phyloP scores from a whole-genome alignment of 2,329 filamentous ascomycete genomes.

The Colletotrichum sp. region DNA sequence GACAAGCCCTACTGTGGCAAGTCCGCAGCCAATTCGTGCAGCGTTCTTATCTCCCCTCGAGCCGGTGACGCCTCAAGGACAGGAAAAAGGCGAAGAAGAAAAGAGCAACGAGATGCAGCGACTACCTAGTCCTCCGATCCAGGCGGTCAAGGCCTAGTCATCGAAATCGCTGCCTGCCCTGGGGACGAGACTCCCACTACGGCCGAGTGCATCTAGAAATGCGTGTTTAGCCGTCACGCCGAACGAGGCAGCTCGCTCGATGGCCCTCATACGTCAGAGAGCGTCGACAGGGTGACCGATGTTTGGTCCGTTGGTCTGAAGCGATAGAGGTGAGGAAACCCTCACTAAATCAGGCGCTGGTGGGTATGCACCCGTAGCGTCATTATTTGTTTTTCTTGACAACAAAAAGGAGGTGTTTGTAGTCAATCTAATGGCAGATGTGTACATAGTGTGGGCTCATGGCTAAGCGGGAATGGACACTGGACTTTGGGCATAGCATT shows the following conservation, averaged over 20 bases:
- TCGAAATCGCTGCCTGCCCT: neutral
- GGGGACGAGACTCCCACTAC: neutral
- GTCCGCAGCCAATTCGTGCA: neutral
- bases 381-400: slow-evolving; percentile 7
- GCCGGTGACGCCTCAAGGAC: neutral
- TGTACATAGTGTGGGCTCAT: slow-evolving; percentile 5
- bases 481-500: slow-evolving; percentile 15
- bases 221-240: neutral
- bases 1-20: neutral
- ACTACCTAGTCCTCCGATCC: slow-evolving; percentile 32
- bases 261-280: neutral
- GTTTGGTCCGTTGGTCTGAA: neutral
- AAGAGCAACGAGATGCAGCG: slow-evolving; percentile 29
- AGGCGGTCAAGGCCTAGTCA: slow-evolving; percentile 37
- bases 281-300: neutral
- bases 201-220: neutral
- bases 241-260: neutral
- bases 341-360: neutral
- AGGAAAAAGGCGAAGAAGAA: slow-evolving; percentile 19
- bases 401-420: neutral
- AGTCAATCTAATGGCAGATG: slow-evolving; percentile 1
- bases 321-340: neutral
- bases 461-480: slow-evolving; percentile 11
- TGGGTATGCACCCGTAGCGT: neutral
- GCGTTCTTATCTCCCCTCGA: neutral